Evolutionary conservation across 108 stramenopile species (phyloP), one percentile per base, ranked within the genome.

Genomic region (Stephanodiscus minutulus): DNA sequence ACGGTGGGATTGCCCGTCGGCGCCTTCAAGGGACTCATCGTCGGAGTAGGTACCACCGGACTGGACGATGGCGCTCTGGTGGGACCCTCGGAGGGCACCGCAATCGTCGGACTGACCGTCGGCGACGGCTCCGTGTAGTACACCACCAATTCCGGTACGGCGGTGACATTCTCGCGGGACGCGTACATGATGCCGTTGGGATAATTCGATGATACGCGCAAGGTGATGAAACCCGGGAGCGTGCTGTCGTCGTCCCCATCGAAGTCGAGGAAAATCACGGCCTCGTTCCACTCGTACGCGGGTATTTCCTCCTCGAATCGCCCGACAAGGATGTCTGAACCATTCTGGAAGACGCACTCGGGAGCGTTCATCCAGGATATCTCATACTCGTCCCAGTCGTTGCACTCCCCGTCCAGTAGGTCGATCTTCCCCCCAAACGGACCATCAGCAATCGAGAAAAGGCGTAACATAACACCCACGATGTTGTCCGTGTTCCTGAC

Each of bases 381-480:
- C 1, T 17, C 24, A 3, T 15, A 17, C 18, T 58, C 57, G 36
- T 58, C 28, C 57, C 57, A 58, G 15, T 31, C 18, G 35, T 58
- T 58, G 57, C 57, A 58, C 36, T 35, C 28, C 13, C 15, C 5
- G 18, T 58, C 28, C 6, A 58, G 28, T 58, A 58, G n/a, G 36
- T 58, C 57, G 18, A 58, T 35, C 28, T 58, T 58, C 1, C 57
- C 57, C 31, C 57, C 57, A n/a, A 36, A 58, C 17, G 57, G 57
- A 36, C 35, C 13, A 35, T 27, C 9, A 0, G 57, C 13, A 1
- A 58, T 31, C 33, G 57, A 58, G 35, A 24, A 58, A 7, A 58
- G 35, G 13, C 57, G 57, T 0, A 58, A 22, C 15, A 36, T 36
- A 15, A n/a, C 13, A 1, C 57, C 57, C 18, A 58, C 57, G 18